phyloP scores from a whole-genome alignment of 495 filamentous ascomycete genomes.

The Aspergillus bridgeri region DNA sequence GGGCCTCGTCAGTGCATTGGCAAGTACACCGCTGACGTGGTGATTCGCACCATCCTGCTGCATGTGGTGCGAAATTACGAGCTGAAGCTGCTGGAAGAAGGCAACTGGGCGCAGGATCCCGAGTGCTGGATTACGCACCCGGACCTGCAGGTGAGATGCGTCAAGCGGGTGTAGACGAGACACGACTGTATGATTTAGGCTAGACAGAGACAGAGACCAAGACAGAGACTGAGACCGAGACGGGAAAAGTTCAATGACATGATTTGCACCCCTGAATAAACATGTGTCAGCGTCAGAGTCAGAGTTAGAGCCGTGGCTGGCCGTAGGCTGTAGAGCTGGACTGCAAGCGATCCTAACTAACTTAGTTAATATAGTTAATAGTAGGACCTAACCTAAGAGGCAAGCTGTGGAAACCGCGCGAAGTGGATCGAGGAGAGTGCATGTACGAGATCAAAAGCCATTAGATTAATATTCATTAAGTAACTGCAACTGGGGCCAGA shows the following conservation, averaged over 20 bases:
- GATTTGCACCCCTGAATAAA: no score
- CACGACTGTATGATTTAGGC: neutral
- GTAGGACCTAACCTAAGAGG: no score
- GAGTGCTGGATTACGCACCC: neutral
- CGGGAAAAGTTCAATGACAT: neutral
- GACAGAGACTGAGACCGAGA: neutral
- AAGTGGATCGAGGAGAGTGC: no score
- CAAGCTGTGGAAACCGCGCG: no score
- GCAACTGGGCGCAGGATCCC: neutral
- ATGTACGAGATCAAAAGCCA: no score
- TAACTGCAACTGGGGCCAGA: no score
- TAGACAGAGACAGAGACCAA: neutral
- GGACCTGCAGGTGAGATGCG: neutral
- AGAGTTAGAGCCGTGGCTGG: no score
- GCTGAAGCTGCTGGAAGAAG: neutral
- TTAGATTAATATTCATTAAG: no score
- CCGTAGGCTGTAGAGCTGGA: no score
- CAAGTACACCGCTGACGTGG: constrained; percentile 22
- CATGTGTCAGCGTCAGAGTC: no score
- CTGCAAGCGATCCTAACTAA: no score
- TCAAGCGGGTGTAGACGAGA: neutral
- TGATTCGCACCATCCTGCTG: constrained; percentile 21
- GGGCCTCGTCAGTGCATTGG: constrained; percentile 33
- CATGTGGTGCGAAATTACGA: constrained; percentile 15
- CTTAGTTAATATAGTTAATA: no score